These are phyloP conservation scores for Phaffomyces antillensis DNA, from an alignment of 805 yeast genomes.

Conservation along the genomic window DNA sequence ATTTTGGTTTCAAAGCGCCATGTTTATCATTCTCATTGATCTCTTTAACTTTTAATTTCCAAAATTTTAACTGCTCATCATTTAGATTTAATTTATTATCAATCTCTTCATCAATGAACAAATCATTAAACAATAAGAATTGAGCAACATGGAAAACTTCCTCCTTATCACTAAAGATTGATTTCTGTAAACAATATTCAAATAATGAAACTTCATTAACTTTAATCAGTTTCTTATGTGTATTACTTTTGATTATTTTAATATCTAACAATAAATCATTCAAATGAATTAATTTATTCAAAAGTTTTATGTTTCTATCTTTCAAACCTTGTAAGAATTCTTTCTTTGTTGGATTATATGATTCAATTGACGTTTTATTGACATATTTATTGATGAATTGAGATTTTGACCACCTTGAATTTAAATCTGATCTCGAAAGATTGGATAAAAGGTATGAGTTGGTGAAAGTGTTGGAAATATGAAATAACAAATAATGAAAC, in stretches of 20 bases:
- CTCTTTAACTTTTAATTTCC: conserved; percentile 28
- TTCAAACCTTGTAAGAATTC: too few relatives aligned
- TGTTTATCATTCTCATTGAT: too few relatives aligned
- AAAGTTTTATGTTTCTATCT: too few relatives aligned
- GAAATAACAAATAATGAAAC: conserved; percentile 45
- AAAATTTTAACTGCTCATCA: conserved; percentile 43
- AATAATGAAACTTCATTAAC: conserved; percentile 26
- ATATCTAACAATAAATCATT: conserved; percentile 39
- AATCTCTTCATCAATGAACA: conserved; percentile 34
- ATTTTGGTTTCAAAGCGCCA: too few relatives aligned
- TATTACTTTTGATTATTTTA: conserved; percentile 20
- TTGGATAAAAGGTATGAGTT: conserved; percentile 54
- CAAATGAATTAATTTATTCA: conserved; percentile 28
- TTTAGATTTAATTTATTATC: conserved; percentile 32
- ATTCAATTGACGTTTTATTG: too few relatives aligned
- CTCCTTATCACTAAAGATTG: conserved; percentile 17
- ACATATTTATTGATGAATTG: too few relatives aligned
- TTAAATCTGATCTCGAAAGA: too few relatives aligned
- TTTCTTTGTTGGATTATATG: too few relatives aligned
- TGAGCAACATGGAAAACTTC: conserved; percentile 47
- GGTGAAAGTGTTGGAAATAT: conserved; percentile 45
- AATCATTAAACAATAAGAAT: conserved; percentile 49
- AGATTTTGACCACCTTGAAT: conserved; percentile 12
- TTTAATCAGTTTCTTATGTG: conserved; percentile 7
- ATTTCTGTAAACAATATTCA: conserved; percentile 50